Evolutionary conservation across 495 filamentous ascomycete species (phyloP), one percentile per base, ranked within the genome.

Genomic region (Rhypophila decipiens): DNA sequence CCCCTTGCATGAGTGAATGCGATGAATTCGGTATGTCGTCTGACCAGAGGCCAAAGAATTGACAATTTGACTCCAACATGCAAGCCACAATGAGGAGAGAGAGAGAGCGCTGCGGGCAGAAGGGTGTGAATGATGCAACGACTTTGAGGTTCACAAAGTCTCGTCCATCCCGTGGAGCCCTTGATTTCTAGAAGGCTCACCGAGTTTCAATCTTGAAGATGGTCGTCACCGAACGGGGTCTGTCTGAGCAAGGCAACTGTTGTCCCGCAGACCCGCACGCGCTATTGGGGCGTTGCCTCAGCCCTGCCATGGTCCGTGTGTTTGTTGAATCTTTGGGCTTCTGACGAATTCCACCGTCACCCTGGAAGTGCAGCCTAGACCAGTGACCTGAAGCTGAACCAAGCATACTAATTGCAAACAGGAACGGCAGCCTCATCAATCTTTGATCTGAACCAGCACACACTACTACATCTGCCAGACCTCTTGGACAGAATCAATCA

Each of bases 271-370:
- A n/a, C n/a, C n/a, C n/a, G n/a, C n/a, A n/a, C n/a, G n/a, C n/a
- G n/a, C n/a, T n/a, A n/a, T n/a, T n/a, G n/a, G n/a, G 5, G 36
- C 29, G 7, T 33, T 33, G 8, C 13, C 7, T 33, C 13, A 48
- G 51, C 57, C 53, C 50, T 57, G 50, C 22, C 19, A 39, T 57
- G 59, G 59, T 51, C 59, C 57, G 59, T 63, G 59, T 29, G 37
- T 43, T 11, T 39, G 37, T 36, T 40, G 51, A 42, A 65, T 67
- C 64, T 67, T 63, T 57, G 47, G 47, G 55, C 56, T 67, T 67
- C 64, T 63, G 47, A 56, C 50, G 56, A 53, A 53, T 67, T 67
- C 64, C 56, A 65, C 55, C 55, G 44, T 44, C 31, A 53, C 59
- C 51, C 54, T 36, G 38, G 41, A 42, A 40, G 47, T 27, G 27